phyloP scores from a whole-genome alignment of 2,329 filamentous ascomycete species.

The Geosmithia morbida region DNA sequence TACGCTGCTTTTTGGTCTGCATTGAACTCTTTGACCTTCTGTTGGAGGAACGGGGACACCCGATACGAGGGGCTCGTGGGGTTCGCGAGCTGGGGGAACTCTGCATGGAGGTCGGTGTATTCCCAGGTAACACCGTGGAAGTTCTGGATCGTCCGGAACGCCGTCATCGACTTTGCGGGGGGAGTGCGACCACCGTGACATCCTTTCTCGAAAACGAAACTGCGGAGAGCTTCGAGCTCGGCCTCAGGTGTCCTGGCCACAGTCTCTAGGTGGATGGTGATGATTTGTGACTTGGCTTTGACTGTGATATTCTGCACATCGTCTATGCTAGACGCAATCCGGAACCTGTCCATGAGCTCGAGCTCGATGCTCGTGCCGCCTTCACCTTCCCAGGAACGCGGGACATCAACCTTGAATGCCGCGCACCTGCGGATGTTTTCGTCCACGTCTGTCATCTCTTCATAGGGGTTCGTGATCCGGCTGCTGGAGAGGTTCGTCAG shows the following conservation, averaged over 20 bases:
- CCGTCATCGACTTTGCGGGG: slow-evolving; percentile 8
- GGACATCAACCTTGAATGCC: slow-evolving; percentile 18
- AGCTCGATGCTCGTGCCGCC: slow-evolving; percentile 10
- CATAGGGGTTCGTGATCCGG: slow-evolving; percentile 16
- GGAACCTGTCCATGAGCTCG: slow-evolving; percentile 50
- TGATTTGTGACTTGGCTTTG: slow-evolving; percentile 5
- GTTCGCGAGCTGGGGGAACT: slow-evolving; percentile 18
- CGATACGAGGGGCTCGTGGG: slow-evolving; percentile 7
- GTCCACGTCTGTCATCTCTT: slow-evolving; percentile 3
- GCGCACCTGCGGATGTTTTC: slow-evolving; percentile 9
- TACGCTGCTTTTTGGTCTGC: slow-evolving; percentile 22
- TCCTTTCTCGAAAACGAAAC: slow-evolving; percentile 9
- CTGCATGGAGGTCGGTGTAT: slow-evolving; percentile 9
- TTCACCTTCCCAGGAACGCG: slow-evolving; percentile 11
- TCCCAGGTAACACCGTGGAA: slow-evolving; percentile 10
- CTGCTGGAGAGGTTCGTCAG: slow-evolving; percentile 11
- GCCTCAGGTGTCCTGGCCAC: slow-evolving; percentile 15
- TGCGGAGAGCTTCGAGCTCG: slow-evolving; percentile 14
- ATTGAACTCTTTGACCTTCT: slow-evolving; percentile 18
- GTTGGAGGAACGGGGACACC: slow-evolving; percentile 11
- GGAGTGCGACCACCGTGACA: slow-evolving; percentile 6
- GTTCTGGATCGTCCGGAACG: slow-evolving; percentile 17
- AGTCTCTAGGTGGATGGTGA: slow-evolving; percentile 13
- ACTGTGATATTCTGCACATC: slow-evolving; percentile 7
- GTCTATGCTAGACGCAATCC: slow-evolving; percentile 33